Evolutionary conservation across 352 stramenopile species (phyloP).

Genomic region (Phytophthora multivora): DNA sequence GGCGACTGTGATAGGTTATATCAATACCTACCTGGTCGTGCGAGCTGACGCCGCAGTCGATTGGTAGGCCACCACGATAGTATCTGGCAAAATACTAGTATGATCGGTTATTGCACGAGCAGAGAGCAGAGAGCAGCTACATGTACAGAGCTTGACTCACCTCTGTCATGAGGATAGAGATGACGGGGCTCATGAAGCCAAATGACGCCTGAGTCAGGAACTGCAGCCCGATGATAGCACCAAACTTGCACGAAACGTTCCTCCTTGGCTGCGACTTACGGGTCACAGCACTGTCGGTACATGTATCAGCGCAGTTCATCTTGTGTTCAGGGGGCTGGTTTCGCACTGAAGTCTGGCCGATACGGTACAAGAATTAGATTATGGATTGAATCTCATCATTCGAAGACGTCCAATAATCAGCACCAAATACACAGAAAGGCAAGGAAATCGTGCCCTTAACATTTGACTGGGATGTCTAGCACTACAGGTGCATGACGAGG

Average conservation of each 20-base stretch:
- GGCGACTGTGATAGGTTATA: background rate
- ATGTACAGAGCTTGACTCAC: constrained; percentile 15
- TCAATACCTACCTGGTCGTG: constrained; percentile 45
- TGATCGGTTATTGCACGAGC: background rate
- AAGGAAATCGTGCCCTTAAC: constrained; percentile 27
- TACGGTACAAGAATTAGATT: background rate
- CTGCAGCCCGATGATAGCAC: constrained; percentile 52
- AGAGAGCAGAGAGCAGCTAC: background rate
- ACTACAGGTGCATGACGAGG: constrained; percentile 73
- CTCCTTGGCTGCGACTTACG: constrained; percentile 4
- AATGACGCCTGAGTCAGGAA: constrained; percentile 68
- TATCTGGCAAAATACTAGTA: constrained; percentile 78
- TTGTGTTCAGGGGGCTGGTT: background rate
- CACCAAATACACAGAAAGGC: constrained; percentile 19
- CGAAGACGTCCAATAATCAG: background rate
- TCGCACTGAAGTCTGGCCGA: too few relatives aligned
- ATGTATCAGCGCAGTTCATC: constrained; percentile 13
- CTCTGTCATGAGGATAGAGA: constrained; percentile 77
- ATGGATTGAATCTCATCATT: background rate
- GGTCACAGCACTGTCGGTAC: background rate
- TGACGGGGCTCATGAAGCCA: constrained; percentile 73
- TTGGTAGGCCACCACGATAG: constrained; percentile 47
- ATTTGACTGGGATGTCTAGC: constrained; percentile 74
- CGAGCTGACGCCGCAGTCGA: constrained; percentile 64
- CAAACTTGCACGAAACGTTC: constrained; percentile 44